Evolutionary conservation across 352 stramenopile genomes (phyloP), one percentile per base, ranked within the genome.

Genomic region (Thraustochytrium sp.): DNA sequence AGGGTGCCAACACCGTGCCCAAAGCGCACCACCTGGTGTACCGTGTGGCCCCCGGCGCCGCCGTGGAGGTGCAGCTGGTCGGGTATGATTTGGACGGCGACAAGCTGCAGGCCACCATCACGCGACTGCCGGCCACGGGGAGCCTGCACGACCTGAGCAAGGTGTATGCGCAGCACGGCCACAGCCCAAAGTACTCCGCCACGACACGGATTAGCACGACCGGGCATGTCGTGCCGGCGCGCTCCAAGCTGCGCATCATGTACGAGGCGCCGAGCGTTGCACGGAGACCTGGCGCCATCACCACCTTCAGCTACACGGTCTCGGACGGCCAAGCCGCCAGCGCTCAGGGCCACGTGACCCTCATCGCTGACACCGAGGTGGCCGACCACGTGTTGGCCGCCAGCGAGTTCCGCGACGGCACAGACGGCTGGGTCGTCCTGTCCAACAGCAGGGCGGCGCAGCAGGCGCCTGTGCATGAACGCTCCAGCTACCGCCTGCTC

Each of bases 141-240:
- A 83, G 89, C 85, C 82, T 95, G 31, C 94, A 92, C 84, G 90
- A 95, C 80, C 90, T 95, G 64, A 93, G 90, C 2, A 87, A 94
- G 18, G 87, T 95, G 29, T 95, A 89, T 77, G 93, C 89, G 75
- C 76, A 89, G 85, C 93, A 95, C 75, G 91, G 91, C 85, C 91
- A 86, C 46, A 90, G 93, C 0, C 91, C 91, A 2, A 94, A 94
- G 82, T 87, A 87, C 34, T 87, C 87, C 8, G 73, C 83, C 36
- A 85, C 75, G 0, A 75, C 89, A 5, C 91, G 92, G 49, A 85
- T 87, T 0, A 87, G 74, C 1, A 87, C 90, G 1, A 88, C 90
- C 0, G 87, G 86, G 0, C 65, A 78, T 31, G 87, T 94, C 0
- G 48, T 63, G 11, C 48, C 48, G 61, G 92, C 88, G 1, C 90